These are phyloP conservation scores for Amanita exitialis DNA, from an alignment of 768 basidiomycete genomes.

Conservation along the genomic window DNA sequence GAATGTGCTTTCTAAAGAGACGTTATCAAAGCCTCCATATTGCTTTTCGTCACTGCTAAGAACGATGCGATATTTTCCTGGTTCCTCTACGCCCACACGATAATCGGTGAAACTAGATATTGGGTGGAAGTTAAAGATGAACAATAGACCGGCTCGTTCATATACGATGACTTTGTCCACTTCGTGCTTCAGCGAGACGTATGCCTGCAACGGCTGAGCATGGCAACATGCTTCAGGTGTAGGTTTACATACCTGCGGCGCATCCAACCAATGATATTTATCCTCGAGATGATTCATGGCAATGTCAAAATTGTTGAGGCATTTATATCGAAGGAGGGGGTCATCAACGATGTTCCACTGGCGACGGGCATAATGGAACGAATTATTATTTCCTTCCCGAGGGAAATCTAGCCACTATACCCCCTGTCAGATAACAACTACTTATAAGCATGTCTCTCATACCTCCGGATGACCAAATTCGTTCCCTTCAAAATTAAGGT, in stretches of 20 bases:
- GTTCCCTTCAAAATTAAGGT: slow-evolving; percentile 96
- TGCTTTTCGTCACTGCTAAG: slow-evolving; percentile 78
- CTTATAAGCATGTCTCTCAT: slow-evolving; percentile 10
- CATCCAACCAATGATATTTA: slow-evolving; percentile 76
- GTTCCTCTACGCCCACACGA: slow-evolving; percentile 77
- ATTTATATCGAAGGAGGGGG: slow-evolving; percentile 76
- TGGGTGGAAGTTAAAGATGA: slow-evolving; percentile 97
- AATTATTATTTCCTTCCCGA: slow-evolving; percentile 89
- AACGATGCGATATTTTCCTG: slow-evolving; percentile 78
- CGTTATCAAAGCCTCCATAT: slow-evolving; percentile 88
- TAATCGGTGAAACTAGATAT: slow-evolving; percentile 89
- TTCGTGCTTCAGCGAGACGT: slow-evolving; percentile 92
- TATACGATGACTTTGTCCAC: slow-evolving; percentile 87
- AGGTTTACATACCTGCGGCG: slow-evolving; percentile 53
- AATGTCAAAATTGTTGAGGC: slow-evolving; percentile 87
- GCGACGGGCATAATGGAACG: slow-evolving; percentile 93
- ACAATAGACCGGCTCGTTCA: slow-evolving; percentile 88
- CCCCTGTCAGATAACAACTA: not conserved
- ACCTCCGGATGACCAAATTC: slow-evolving; percentile 99
- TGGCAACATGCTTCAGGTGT: slow-evolving; percentile 1
- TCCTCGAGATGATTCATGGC: slow-evolving; percentile 85
- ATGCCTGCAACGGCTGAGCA: slow-evolving; percentile 43
- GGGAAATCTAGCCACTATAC: slow-evolving; percentile 96
- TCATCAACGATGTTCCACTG: slow-evolving; percentile 97
- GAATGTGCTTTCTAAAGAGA: slow-evolving; percentile 51